Conservation (phyloP, 2,329 filamentous ascomycete species). For the Scolecobasidium constrictum region DNA sequence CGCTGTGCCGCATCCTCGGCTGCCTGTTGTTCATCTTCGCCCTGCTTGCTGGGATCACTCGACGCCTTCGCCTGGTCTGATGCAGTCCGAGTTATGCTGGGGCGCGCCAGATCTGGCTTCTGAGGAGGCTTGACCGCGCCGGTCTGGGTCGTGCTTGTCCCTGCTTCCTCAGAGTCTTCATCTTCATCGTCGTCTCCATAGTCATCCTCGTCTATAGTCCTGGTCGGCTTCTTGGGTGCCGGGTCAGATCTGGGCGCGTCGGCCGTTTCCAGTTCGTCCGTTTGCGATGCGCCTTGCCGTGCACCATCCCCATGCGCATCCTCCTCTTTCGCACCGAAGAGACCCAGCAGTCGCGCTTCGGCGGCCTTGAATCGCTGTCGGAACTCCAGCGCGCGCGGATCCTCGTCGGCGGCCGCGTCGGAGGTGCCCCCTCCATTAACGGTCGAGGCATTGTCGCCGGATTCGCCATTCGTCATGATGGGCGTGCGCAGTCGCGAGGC, state of each 20-base stretch:
- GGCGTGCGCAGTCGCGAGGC: constrained; percentile 28
- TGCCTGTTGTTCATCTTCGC: constrained; percentile 84
- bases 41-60: constrained; percentile 82
- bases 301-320: constrained; percentile 16
- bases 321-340: constrained; percentile 49
- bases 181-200: constrained; percentile 74
- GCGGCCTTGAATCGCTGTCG: constrained; percentile 65
- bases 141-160: constrained; percentile 40
- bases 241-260: constrained; percentile 6
- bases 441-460: constrained; percentile 15
- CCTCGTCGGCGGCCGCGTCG: constrained; percentile 33
- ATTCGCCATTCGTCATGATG: constrained; percentile 33
- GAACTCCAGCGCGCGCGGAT: constrained; percentile 47
- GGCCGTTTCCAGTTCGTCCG: constrained; percentile 4
- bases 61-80: constrained; percentile 53
- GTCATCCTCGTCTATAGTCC: constrained; percentile 73
- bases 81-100: constrained; percentile 28
- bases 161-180: constrained; percentile 32
- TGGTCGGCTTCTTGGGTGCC: constrained; percentile 51
- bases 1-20: constrained; percentile 82
- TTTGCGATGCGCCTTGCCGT: constrained; percentile 2
- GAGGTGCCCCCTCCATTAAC: constrained; percentile 26
- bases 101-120: constrained; percentile 44
- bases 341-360: constrained; percentile 62
- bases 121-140: constrained; percentile 34